Evolutionary conservation across 805 yeast species (phyloP), one percentile per base, ranked within the genome.

Genomic region (Komagataella phaffii): DNA sequence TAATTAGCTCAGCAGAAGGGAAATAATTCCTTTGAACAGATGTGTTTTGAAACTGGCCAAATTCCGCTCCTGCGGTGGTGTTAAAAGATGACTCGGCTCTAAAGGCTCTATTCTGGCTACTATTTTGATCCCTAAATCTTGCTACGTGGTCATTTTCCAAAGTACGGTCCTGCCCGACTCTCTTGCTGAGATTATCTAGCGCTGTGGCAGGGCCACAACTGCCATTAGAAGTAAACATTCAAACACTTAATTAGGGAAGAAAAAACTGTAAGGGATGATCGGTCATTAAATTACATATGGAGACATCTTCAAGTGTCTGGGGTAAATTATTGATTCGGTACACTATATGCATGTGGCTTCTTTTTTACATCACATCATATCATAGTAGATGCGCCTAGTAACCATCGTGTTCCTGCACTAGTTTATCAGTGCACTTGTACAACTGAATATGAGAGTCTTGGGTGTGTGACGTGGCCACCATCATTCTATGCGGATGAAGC

Each of bases 401-500:
- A 8, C 40, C 24, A 47, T 24, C 40, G 45, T 55, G 57, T 7
- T 57, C 60, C 3, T 57, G 59, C 2, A 51, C 57, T 8, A 54
- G 52, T 3, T 50, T 51, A 40, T 72, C 76, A n/a, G 64, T 61
- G 57, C 83, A 79, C 48, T 72, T 71, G 59, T 82, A 84, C 24
- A 88, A 68, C 56, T 78, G 77, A 46, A 89, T 80, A 56, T 75
- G 77, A 1, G 88, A 74, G 61, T 85, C 93, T 61, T 88, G 95
- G 51, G 81, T 76, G 62, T 85, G 85, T 58, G 84, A 83, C 1
- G 88, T 86, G 1, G 96, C 97, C 62, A 93, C 61, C 78, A 88
- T 79, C 96, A 93, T 88, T 56, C 91, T 73, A 63, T 93, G 99
- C 2, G 99, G 99, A 64, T 93, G 99, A 60, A 93, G 79, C 0